Conservation (phyloP, 1,139 yeast species). For the Saccharomyces hybrid region DNA sequence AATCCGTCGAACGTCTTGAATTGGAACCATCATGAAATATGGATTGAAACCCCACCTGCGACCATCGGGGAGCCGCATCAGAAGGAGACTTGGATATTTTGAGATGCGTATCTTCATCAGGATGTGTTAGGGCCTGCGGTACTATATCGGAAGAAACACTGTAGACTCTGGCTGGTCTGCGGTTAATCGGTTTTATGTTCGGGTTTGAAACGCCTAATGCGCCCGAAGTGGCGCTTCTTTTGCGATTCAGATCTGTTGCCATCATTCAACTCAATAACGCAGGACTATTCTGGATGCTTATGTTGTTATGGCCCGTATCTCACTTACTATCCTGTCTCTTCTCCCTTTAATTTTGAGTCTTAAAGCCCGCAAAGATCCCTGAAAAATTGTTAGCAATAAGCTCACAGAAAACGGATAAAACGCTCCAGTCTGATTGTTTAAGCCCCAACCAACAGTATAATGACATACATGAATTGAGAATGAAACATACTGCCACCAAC, state of each 20-base stretch:
- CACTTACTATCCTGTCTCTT: background rate
- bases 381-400: background rate
- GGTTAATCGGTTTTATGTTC: background rate
- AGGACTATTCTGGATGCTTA: background rate
- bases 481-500: background rate
- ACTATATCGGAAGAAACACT: slow-evolving; percentile 18
- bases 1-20: slow-evolving; percentile 5
- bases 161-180: slow-evolving; percentile 10
- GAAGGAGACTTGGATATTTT: slow-evolving; percentile 7
- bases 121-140: slow-evolving; percentile 17
- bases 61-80: slow-evolving; percentile 20
- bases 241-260: background rate
- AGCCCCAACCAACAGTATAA: background rate
- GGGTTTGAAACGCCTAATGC: background rate
- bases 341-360: background rate
- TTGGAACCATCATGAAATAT: slow-evolving; percentile 19
- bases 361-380: background rate
- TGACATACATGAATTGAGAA: background rate
- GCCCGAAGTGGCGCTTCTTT: background rate
- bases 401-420: background rate
- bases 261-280: background rate
- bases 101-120: slow-evolving; percentile 9
- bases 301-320: background rate
- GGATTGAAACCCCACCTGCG: slow-evolving; percentile 32
- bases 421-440: background rate